Base-by-base conservation (phyloP, 371 early-diverging fungal species). In the Haplosporangium sp. region DNA sequence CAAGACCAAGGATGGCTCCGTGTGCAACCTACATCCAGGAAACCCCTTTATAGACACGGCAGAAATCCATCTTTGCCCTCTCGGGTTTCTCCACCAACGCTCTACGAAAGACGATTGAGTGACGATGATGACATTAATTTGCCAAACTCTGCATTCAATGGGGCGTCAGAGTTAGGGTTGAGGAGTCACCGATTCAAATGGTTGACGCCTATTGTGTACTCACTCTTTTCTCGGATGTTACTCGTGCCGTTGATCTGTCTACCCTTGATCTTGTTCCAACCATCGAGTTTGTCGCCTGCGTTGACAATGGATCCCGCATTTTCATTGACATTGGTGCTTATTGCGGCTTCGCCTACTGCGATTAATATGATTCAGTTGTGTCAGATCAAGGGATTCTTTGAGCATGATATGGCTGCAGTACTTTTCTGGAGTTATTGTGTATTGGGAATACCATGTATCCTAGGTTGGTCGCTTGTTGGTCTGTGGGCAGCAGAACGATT, bases 381-480 rank as follows among this genome's bases (percentile, higher is more conserved):
- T 8, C 89, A 89, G 65, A 87, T 88, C 64, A 88, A 86, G 65
- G 83, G 84, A 6, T 76, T 85, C 34, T 90, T 86, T 74, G 88
- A 89, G 65, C 77, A 87, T 27, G 89, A 88, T 62, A 89, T 90
- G 89, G 69, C 89, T 0, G 83, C 76, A 20, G 83, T 90, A 35
- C 60, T 90, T 39, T 88, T 90, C 63, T 89, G 88, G 88, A 88
- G 86, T 60, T 90, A 90, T 62, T 88, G 89, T 7, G 81, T 90
- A 17, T 63, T 87, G 37, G 88, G 88, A 61, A 71, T 87, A 2
- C 89, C 91, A 7, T 76, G 86, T 13, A 83, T 88, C 59, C 84
- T 88, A 8, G 67, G 85, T 8, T 82, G 86, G 59, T 87, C 88
- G 19, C 84, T 88, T 71, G 65, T 85, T 15, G 88, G 86, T 8